phyloP scores from a whole-genome alignment of 2,329 filamentous ascomycete species.

The Aspergillus unguis region DNA sequence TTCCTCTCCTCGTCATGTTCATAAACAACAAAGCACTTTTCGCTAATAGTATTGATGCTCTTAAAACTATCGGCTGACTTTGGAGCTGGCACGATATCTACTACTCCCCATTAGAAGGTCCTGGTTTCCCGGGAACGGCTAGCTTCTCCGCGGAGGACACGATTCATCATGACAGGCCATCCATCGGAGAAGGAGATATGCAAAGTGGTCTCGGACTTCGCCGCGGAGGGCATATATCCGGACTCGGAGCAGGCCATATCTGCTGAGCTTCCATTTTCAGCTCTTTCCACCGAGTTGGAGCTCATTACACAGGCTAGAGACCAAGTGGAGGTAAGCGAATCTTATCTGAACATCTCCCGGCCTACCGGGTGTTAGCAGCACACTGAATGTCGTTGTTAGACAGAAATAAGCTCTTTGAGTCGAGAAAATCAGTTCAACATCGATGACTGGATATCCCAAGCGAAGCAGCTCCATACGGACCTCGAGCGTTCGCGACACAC shows the following conservation, averaged over 20 bases:
- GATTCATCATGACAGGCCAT: conserved; percentile 34
- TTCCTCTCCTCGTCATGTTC: conserved; percentile 9
- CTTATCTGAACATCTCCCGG: not conserved
- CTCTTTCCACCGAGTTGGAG: conserved; percentile 50
- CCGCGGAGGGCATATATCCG: conserved; percentile 55
- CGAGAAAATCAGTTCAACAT: conserved; percentile 74
- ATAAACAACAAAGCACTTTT: not conserved
- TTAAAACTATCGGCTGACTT: too few relatives aligned
- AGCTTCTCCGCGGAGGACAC: conserved; percentile 2
- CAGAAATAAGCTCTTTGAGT: conserved; percentile 73
- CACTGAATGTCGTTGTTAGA: conserved; percentile 41
- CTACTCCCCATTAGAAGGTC: not conserved
- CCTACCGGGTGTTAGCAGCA: not conserved
- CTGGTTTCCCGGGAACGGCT: not conserved
- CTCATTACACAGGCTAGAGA: conserved; percentile 52
- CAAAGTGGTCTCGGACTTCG: conserved; percentile 63
- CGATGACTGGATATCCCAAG: conserved; percentile 80
- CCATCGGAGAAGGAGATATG: conserved; percentile 46
- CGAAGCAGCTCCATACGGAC: conserved; percentile 78
- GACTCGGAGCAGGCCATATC: conserved; percentile 55
- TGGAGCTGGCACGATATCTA: not conserved
- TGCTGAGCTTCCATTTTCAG: conserved; percentile 48
- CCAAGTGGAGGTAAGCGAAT: conserved; percentile 49
- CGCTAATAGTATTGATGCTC: not conserved
- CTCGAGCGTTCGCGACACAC: conserved; percentile 76